Conservation (phyloP, 169 alveolate genomes). For the Cyclospora cayetanensis region DNA sequence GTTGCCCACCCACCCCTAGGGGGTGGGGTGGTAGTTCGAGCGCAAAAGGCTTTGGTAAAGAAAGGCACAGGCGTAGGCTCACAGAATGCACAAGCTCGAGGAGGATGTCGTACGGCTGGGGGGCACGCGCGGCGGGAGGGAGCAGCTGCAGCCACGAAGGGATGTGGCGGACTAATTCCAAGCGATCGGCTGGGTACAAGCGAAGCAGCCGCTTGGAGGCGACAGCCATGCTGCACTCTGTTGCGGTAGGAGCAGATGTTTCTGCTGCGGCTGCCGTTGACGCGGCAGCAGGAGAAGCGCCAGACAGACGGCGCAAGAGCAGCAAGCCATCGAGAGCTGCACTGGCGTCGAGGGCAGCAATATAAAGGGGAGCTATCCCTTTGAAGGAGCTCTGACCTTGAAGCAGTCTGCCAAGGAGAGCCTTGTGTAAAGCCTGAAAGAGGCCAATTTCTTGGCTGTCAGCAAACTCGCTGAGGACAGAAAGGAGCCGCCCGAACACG, state of each 20-base stretch:
- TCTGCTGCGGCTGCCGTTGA: background rate
- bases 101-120: conserved; percentile 51
- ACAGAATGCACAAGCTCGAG: conserved; percentile 33
- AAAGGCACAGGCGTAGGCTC: background rate
- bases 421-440: conserved; percentile 12
- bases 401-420: conserved; percentile 28
- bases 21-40: background rate
- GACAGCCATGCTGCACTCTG: background rate
- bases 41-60: background rate
- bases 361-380: conserved; percentile 44
- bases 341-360: conserved; percentile 57
- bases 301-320: background rate
- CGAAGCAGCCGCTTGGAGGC: conserved; percentile 39
- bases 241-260: background rate
- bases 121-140: conserved; percentile 19
- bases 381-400: conserved; percentile 53
- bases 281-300: background rate
- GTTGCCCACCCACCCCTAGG: too few species aligned
- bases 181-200: conserved; percentile 1
- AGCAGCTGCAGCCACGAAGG: conserved; percentile 35
- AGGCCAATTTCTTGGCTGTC: conserved; percentile 21
- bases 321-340: conserved; percentile 56
- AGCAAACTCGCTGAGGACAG: conserved; percentile 38
- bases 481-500: too few species aligned
- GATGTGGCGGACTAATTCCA: conserved; percentile 41